Base-by-base conservation (phyloP, 257 asterid genomes). In the Jacaranda mimosifolia region DNA sequence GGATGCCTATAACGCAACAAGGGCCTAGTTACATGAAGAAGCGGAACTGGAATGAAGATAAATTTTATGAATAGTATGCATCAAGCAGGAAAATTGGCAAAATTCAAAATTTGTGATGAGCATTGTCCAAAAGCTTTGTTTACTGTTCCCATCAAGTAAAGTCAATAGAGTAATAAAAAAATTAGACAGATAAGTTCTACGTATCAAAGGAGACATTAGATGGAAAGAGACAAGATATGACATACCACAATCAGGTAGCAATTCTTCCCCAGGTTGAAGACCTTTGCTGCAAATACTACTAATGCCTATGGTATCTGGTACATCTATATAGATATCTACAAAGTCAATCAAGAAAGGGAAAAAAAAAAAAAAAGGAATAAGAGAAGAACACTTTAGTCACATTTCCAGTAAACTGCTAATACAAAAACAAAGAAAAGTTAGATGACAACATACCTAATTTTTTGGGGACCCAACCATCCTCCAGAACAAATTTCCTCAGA, bases 381-480 rank as follows among this genome's bases (percentile, higher is more conserved):
- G 48, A 12, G 32, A 64, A 46, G 75, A 86, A n/a, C 73, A 59
- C 19, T 59, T 73, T 63, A 5, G 35, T 26, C 32, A 26, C 32
- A 26, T 73, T 52, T 67, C 39, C 57, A 46, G 70, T 18, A 52
- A 74, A 72, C 42, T 53, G 68, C 59, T 26, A 48, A 66, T 62
- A 53, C 21, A 68, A 48, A 59, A 59, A 75, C 74, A 13, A 26
- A 58, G n/a, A 57, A 19, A 40, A 14, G 77, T 72, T n/a, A 17
- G 64, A 68, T 26, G 56, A 68, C 62, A 6, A 38, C 72, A 65
- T 81, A 91, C 99, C 99, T 68, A 95, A 92, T 80, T 95, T 92
- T 85, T 93, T 95, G 4, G 99, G 98, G 64, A 92, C 97, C 98
- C 98, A 91, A 70, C 99, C 99, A 21, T 85, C 97, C 85, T 90